A percentile compares a stretch with the other conserved stretches of the same genome.
Evolutionary conservation across 805 yeast species (phyloP).

Genomic region (Pichia insulana): DNA sequence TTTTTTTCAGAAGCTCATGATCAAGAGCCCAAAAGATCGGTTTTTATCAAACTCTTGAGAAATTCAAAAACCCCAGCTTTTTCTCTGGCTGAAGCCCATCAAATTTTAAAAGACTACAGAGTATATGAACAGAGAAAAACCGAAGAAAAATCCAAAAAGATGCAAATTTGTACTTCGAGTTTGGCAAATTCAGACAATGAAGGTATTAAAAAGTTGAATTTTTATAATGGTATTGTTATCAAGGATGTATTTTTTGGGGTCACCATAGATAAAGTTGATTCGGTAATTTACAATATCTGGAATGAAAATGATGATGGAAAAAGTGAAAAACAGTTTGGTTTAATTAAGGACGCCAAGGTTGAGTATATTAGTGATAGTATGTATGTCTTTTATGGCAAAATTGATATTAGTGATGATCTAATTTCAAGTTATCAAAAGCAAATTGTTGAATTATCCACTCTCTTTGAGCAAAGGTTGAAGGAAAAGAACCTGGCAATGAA

Average conservation of each 20-base stretch:
- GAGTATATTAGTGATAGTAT: conserved; percentile 20
- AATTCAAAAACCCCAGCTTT: conserved; percentile 33
- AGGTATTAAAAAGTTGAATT: conserved; percentile 4
- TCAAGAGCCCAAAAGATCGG: conserved; percentile 70
- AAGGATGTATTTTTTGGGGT: conserved; percentile 46
- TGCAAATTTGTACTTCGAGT: background rate
- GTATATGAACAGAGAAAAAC: conserved; percentile 22
- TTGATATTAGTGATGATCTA: conserved; percentile 1
- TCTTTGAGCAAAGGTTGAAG: conserved; percentile 28
- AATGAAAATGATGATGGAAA: background rate
- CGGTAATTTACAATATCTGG: conserved; percentile 9
- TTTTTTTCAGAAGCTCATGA: conserved; percentile 70
- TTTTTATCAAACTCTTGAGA: conserved; percentile 40
- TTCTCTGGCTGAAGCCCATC: conserved; percentile 38
- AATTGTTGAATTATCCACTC: conserved; percentile 32
- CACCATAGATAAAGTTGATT: conserved; percentile 36
- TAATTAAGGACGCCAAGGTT: conserved; percentile 8
- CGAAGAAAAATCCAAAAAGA: background rate
- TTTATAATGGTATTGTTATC: conserved; percentile 47
- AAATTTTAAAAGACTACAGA: conserved; percentile 25
- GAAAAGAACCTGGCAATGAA: conserved; percentile 40
- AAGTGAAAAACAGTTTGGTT: background rate
- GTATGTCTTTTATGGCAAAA: conserved; percentile 12
- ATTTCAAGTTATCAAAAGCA: conserved; percentile 34
- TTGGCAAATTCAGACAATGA: background rate